These are phyloP conservation scores for Fusarium staphyleae DNA, from an alignment of 2,329 filamentous ascomycete genomes.

Conservation along the genomic window DNA sequence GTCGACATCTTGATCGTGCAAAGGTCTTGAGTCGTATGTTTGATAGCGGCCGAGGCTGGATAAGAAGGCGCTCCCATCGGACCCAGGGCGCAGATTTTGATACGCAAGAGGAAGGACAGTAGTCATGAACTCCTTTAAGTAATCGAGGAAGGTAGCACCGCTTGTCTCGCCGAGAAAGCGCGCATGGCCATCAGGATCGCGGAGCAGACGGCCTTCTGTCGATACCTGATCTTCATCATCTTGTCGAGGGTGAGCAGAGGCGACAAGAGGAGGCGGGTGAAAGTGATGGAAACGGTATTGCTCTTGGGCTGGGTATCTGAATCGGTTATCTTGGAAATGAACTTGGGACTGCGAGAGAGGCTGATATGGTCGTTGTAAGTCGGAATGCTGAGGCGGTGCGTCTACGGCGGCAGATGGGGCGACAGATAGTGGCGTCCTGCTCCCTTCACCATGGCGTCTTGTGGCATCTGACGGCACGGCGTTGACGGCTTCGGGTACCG, in stretches of 20 bases:
- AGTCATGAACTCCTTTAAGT: constrained; percentile 56
- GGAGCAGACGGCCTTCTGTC: constrained; percentile 52
- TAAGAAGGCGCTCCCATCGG: constrained; percentile 47
- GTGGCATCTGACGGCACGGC: constrained; percentile 41
- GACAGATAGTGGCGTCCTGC: constrained; percentile 9
- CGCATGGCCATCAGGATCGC: constrained; percentile 53
- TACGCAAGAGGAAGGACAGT: constrained; percentile 48
- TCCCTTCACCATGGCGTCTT: constrained; percentile 38
- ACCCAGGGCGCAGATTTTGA: constrained; percentile 31
- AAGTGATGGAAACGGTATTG: constrained; percentile 14
- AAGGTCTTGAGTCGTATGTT: constrained; percentile 54
- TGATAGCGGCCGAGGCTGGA: constrained; percentile 55
- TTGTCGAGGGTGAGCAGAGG: constrained; percentile 17
- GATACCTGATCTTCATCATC: constrained; percentile 38
- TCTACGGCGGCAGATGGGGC: neutral
- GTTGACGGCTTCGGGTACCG: constrained; percentile 40
- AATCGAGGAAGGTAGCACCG: constrained; percentile 58
- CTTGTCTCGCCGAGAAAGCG: constrained; percentile 59
- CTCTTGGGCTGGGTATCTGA: constrained; percentile 4
- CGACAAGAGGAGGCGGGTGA: constrained; percentile 1
- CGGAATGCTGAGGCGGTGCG: constrained; percentile 23
- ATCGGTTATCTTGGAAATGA: constrained; percentile 23
- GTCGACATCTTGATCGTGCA: constrained; percentile 49
- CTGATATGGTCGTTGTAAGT: constrained; percentile 24
- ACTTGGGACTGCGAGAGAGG: constrained; percentile 10